A percentile compares a stretch with the other conserved stretches of the same genome.
Evolutionary conservation across 225 moss, liverwort and hornwort species (phyloP).

Genomic region (Marchantia paleacea): DNA sequence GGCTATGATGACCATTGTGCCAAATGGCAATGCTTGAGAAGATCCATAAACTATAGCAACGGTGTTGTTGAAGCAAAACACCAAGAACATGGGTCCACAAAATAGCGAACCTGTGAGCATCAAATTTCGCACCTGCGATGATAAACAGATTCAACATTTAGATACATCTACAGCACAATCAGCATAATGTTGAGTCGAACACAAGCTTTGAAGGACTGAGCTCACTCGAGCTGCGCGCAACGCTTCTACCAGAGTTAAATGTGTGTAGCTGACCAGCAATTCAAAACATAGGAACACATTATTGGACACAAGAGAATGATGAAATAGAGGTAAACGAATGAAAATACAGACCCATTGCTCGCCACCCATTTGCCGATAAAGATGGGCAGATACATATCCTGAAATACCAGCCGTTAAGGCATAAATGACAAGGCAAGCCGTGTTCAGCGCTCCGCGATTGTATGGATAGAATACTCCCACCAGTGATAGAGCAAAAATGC

Average conservation of each 20-base stretch:
- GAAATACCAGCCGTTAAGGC: slow-evolving; percentile 97
- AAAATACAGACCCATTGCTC: slow-evolving; percentile 69
- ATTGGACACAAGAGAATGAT: background rate
- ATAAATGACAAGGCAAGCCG: slow-evolving; percentile 96
- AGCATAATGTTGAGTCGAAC: background rate
- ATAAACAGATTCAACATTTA: background rate
- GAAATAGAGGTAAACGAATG: background rate
- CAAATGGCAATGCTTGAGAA: slow-evolving; percentile 88
- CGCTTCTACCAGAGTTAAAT: background rate
- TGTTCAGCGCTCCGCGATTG: slow-evolving; percentile 96
- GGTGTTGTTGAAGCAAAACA: slow-evolving; percentile 98
- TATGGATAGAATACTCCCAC: slow-evolving; percentile 97
- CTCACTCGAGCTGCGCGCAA: background rate
- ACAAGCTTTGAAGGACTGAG: no score
- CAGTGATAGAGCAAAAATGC: slow-evolving; percentile 82
- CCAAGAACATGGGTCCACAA: slow-evolving; percentile 86
- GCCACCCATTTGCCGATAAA: slow-evolving; percentile 93
- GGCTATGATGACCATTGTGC: slow-evolving; percentile 91
- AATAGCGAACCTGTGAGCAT: slow-evolving; percentile 83
- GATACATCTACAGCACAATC: background rate
- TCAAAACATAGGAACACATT: background rate
- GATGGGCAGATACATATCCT: slow-evolving; percentile 90
- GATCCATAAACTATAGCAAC: slow-evolving; percentile 93
- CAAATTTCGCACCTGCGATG: slow-evolving; percentile 81
- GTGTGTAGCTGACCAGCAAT: background rate